phyloP scores from a whole-genome alignment of 192 early-diverging fungal species.

The Rhizophagus sp. region DNA sequence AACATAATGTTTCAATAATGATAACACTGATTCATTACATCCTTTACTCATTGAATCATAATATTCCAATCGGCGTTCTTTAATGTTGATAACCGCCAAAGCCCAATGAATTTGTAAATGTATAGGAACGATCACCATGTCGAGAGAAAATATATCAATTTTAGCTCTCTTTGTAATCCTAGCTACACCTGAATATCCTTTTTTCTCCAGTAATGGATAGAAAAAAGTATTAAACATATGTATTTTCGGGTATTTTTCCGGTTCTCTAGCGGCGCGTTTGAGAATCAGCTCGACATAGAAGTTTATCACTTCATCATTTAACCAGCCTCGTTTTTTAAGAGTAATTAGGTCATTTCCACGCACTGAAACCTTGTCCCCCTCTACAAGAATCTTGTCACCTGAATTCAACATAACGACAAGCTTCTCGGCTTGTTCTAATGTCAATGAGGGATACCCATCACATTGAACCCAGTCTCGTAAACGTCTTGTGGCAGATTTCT shows the following conservation, averaged over 20 bases:
- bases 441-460: background rate
- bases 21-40: background rate
- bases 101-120: conserved; percentile 80
- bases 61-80: conserved; percentile 64
- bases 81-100: conserved; percentile 64
- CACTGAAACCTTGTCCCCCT: conserved; percentile 64
- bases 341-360: conserved; percentile 68
- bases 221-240: conserved; percentile 95
- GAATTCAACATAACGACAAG: background rate
- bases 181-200: conserved; percentile 72
- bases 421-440: background rate
- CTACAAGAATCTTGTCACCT: conserved; percentile 29
- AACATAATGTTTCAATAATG: conserved; percentile 64
- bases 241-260: conserved; percentile 56
- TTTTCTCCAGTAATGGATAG: conserved; percentile 65
- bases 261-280: conserved; percentile 55
- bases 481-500: background rate
- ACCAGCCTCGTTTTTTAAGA: conserved; percentile 73
- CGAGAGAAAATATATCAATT: conserved; percentile 70
- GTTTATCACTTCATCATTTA: conserved; percentile 98
- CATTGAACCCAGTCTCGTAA: background rate
- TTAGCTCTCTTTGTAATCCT: conserved; percentile 78
- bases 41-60: conserved; percentile 81
- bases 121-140: conserved; percentile 82
- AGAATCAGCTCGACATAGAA: conserved; percentile 84